phyloP scores from a whole-genome alignment of 441 rosid genomes.

The Pelargonium fulgidum region DNA sequence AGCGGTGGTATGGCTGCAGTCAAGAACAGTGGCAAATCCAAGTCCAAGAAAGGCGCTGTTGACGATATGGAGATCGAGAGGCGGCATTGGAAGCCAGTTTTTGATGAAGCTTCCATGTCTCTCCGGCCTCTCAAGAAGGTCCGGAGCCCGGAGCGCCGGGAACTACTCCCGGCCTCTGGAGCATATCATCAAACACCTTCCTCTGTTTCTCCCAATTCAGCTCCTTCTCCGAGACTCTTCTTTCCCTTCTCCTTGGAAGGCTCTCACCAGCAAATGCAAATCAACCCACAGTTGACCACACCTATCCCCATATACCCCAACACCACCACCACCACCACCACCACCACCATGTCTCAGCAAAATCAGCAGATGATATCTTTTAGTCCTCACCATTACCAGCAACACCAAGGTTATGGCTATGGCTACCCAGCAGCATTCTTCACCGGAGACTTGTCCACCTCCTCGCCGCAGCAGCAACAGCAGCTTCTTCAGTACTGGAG shows the following conservation, averaged over 20 bases:
- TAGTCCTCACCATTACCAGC: background rate
- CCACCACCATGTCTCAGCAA: background rate
- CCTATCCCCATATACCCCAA: background rate
- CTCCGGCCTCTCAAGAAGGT: background rate
- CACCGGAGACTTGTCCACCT: background rate
- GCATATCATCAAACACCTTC: too few relatives aligned
- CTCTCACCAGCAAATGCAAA: too few relatives aligned
- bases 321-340: background rate
- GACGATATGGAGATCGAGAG: background rate
- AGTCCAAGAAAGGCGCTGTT: background rate
- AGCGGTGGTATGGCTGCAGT: background rate
- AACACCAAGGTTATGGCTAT: background rate
- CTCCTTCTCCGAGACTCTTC: too few relatives aligned
- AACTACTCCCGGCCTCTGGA: background rate
- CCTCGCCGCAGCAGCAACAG: background rate
- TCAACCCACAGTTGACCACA: too few relatives aligned
- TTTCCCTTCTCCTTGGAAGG: too few relatives aligned
- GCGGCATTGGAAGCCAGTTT: background rate
- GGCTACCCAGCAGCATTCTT: background rate
- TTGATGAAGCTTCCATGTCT: slow-evolving; percentile 1
- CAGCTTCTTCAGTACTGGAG: slow-evolving; percentile 1
- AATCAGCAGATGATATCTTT: background rate
- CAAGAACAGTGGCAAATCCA: background rate
- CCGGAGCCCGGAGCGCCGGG: background rate
- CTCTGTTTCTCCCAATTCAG: too few relatives aligned